phyloP scores from a whole-genome alignment of 1,139 yeast species.

The Candida sp. region DNA sequence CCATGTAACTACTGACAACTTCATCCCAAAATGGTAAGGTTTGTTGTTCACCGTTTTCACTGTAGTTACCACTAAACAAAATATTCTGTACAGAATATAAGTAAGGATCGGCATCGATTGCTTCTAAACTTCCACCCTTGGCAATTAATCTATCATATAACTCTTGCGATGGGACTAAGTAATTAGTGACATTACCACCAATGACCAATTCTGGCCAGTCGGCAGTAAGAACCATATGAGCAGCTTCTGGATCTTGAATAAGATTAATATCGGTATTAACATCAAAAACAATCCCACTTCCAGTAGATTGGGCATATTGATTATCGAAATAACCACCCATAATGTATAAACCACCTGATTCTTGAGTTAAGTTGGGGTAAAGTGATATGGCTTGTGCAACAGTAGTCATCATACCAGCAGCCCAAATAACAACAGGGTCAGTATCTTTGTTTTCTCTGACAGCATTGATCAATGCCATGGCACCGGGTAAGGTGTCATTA shows the following conservation, averaged over 20 bases:
- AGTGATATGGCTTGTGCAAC: constrained; percentile 39
- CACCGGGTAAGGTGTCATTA: constrained; percentile 25
- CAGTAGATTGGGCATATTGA: constrained; percentile 32
- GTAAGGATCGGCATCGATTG: constrained; percentile 19
- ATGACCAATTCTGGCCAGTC: constrained; percentile 31
- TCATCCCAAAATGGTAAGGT: constrained; percentile 40
- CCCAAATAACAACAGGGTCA: constrained; percentile 30
- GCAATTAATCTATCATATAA: constrained; percentile 27
- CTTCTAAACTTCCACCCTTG: constrained; percentile 25
- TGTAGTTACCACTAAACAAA: constrained; percentile 29
- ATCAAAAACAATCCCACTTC: constrained; percentile 22
- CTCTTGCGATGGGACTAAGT: constrained; percentile 32
- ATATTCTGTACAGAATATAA: constrained; percentile 18
- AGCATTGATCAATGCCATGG: constrained; percentile 34
- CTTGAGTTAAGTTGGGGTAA: constrained; percentile 32
- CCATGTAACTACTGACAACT: constrained; percentile 30
- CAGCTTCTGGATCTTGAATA: constrained; percentile 44
- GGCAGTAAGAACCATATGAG: constrained; percentile 38
- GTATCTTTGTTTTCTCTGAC: constrained; percentile 24
- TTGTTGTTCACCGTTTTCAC: constrained; percentile 17
- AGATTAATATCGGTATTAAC: constrained; percentile 39
- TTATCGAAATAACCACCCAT: constrained; percentile 43
- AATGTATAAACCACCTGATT: constrained; percentile 34
- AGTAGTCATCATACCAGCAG: constrained; percentile 40
- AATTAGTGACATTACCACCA: constrained; percentile 40